These are phyloP conservation scores for Vicia villosa DNA, from an alignment of 306 rosid genomes.

Conservation along the genomic window DNA sequence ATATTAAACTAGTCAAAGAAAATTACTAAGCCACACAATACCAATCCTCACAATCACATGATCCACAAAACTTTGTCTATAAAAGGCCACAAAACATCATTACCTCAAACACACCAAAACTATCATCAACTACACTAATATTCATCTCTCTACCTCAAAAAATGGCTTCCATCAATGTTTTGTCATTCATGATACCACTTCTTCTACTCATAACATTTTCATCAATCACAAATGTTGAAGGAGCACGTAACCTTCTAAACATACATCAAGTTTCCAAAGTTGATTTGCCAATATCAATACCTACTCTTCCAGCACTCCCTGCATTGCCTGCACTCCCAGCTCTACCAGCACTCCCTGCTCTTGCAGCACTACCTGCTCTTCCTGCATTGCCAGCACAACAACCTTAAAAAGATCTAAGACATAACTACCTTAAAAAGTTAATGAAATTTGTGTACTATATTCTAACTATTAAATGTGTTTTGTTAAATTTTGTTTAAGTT, in stretches of 20 bases:
- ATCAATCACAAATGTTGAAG: slow-evolving; percentile 39
- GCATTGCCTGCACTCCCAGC: not conserved
- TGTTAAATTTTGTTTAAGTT: not conserved
- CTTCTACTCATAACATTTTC: slow-evolving; percentile 34
- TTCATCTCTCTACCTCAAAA: too few species aligned
- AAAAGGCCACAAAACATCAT: slow-evolving; percentile 32
- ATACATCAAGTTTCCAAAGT: slow-evolving; percentile 30
- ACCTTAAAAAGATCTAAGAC: not conserved
- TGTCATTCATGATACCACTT: slow-evolving; percentile 34
- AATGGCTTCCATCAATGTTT: slow-evolving; percentile 43
- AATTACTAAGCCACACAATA: too few species aligned
- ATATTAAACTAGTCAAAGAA: slow-evolving; percentile 14
- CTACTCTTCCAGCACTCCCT: slow-evolving; percentile 12
- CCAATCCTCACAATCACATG: not conserved
- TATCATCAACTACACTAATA: too few species aligned
- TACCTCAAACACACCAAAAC: not conserved
- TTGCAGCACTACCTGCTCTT: too few species aligned
- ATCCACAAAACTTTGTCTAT: slow-evolving; percentile 23
- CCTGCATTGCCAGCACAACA: not conserved
- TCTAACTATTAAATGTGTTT: not conserved
- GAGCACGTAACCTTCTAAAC: slow-evolving; percentile 41
- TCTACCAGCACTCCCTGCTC: too few species aligned
- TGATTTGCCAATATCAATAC: slow-evolving; percentile 28
- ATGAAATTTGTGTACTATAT: not conserved
- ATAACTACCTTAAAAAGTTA: not conserved